A percentile compares a stretch with the other conserved stretches of the same genome.
These are phyloP conservation scores for Orbilia ellipsospora DNA, from an alignment of 2,329 filamentous ascomycete species.

Conservation along the genomic window DNA sequence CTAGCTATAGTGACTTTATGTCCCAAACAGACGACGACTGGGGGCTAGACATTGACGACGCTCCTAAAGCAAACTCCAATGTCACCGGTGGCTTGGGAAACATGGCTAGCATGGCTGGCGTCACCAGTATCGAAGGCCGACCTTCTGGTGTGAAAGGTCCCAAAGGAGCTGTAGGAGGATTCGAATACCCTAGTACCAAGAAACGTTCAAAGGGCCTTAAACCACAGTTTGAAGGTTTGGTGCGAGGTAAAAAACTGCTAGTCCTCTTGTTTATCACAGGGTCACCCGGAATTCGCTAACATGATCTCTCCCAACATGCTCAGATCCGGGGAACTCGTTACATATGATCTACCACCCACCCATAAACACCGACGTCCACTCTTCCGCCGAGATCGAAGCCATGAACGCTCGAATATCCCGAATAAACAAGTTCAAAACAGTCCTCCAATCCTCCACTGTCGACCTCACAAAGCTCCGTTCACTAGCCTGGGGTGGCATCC, in stretches of 20 bases:
- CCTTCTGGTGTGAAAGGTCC: conserved; percentile 39
- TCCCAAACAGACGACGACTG: conserved; percentile 85
- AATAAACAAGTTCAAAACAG: conserved; percentile 98
- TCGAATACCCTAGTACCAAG: conserved; percentile 57
- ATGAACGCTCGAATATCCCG: conserved; percentile 88
- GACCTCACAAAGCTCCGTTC: conserved; percentile 83
- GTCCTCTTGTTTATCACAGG: neutral
- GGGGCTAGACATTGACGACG: conserved; percentile 77
- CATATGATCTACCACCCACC: conserved; percentile 92
- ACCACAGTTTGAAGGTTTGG: conserved; percentile 96
- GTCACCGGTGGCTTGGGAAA: conserved; percentile 48
- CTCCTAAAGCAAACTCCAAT: conserved; percentile 24
- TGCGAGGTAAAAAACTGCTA: conserved; percentile 70
- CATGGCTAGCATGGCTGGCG: conserved; percentile 52
- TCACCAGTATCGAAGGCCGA: conserved; percentile 52
- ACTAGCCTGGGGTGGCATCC: conserved; percentile 92
- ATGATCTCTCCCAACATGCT: neutral
- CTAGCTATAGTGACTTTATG: conserved; percentile 82
- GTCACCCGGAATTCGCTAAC: conserved; percentile 3
- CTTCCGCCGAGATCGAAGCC: conserved; percentile 77
- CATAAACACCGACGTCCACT: conserved; percentile 73
- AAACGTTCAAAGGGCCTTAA: conserved; percentile 83
- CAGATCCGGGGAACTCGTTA: conserved; percentile 87
- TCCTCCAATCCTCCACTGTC: conserved; percentile 91
- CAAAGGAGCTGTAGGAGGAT: conserved; percentile 42